Evolutionary conservation across 495 filamentous ascomycete genomes (phyloP), one percentile per base, ranked within the genome.

Genomic region (Aspergillus indologenus): DNA sequence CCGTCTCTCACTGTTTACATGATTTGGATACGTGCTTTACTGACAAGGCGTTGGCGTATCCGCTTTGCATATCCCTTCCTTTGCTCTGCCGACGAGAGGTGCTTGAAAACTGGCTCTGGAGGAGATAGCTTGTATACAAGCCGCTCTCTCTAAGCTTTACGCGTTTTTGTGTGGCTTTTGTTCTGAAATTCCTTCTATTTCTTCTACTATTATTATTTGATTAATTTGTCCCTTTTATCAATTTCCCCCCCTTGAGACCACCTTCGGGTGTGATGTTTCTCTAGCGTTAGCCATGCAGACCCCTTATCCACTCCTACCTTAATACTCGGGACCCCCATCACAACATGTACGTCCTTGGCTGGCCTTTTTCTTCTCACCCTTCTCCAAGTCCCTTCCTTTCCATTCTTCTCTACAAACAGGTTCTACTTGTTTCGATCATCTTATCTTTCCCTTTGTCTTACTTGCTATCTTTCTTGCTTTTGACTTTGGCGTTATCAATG

Each of bases 31-130:
- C 71, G 68, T 71, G 55, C 54, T 54, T 45, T 65, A 66, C 72
- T 73, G 65, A 73, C 63, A 70, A 51, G 75, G 75, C 75, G 75
- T 78, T 78, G 70, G 74, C 71, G 71, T 73, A 64, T 65, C 64
- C 65, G 63, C 71, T 72, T 64, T 69, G 63, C 65, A 68, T 72
- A 61, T 66, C 63, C 58, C 58, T 65, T 57, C 62, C 57, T 62
- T 59, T 61, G 56, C 43, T 45, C 22, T 21, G 59, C 57, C 53
- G 26, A 48, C 56, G 52, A 58, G 56, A 52, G 47, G 59, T 54
- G 45, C 48, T 43, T 40, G 42, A 24, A 45, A 57, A 53, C 54
- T 50, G 44, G 50, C 54, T 42, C 58, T 58, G 54, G 59, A 51
- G 57, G 60, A 54, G 64, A 62, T 59, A 71, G 62, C 63, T 62